phyloP scores from a whole-genome alignment of 495 filamentous ascomycete genomes.

The Tetracladium setigerum region DNA sequence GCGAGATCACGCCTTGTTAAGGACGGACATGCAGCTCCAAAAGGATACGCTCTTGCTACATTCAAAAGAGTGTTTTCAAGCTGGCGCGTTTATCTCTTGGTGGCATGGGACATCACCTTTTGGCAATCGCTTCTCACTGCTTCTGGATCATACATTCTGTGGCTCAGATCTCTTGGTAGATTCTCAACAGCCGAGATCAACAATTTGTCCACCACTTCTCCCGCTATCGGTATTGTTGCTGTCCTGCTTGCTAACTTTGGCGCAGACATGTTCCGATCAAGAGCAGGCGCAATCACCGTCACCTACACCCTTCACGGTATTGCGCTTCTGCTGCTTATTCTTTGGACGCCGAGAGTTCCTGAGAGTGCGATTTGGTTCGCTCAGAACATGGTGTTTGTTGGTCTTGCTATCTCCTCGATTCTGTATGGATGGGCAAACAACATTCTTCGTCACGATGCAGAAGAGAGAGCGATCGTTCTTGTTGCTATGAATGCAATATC shows the following conservation, averaged over 20 bases:
- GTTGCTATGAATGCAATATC: constrained; percentile 35
- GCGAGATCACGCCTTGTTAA: constrained; percentile 27
- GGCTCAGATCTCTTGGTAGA: constrained; percentile 21
- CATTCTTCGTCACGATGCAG: background rate
- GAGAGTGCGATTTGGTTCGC: constrained; percentile 19
- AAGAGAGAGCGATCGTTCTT: constrained; percentile 14
- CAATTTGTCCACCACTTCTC: constrained; percentile 23
- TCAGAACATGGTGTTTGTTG: constrained; percentile 10
- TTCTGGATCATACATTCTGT: constrained; percentile 19
- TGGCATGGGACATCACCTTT: constrained; percentile 9
- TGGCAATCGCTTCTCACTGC: constrained; percentile 15
- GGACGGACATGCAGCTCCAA: constrained; percentile 25
- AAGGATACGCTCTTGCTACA: constrained; percentile 22
- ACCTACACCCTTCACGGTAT: constrained; percentile 3
- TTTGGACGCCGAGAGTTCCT: constrained; percentile 7
- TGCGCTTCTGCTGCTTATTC: constrained; percentile 10
- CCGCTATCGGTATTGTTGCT: constrained; percentile 11
- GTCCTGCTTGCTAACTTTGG: constrained; percentile 11
- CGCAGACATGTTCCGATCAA: constrained; percentile 3
- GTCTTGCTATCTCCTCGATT: constrained; percentile 12
- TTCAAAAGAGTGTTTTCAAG: constrained; percentile 20
- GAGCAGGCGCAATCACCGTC: constrained; percentile 9
- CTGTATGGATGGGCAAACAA: constrained; percentile 14
- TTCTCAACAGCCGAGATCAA: constrained; percentile 26
- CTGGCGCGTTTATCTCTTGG: constrained; percentile 15